Base-by-base conservation (phyloP, 345 rosid species). In the Lepidium sativum region DNA sequence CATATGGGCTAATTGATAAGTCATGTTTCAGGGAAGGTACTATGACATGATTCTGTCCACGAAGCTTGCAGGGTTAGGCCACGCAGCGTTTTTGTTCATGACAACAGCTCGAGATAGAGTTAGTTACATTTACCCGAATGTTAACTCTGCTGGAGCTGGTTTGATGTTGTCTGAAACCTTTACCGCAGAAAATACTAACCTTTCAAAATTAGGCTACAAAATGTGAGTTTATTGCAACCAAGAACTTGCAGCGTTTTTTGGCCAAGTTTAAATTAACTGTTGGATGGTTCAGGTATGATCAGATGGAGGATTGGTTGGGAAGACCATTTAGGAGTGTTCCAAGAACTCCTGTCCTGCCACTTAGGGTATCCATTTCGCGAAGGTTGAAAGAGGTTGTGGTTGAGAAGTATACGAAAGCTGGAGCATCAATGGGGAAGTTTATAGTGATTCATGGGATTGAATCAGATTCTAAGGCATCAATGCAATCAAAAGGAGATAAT, bases 131-230 rank as follows among this genome's bases (percentile, higher is more conserved):
- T 89, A 92, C 76, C 97, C 98, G 1, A 84, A 92, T 60, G 97
- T 89, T 34, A 92, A 92, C 81, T 86, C 97, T 67, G 97, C 96
- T 9, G 97, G 98, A 68, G 97, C 98, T 35, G 97, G 91, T 38
- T 41, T 92, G 41, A 73, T 92, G 67, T 78, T 92, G 27, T 83
- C 98, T 1, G 78, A 89, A 69, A 84, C 91, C 41, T 92, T 87
- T 70, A 80, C 86, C 1, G 71, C 95, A 25, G 86, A 87, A 34
- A 76, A 68, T 48, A 12, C 58, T 37, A 87, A 89, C 76, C 96
- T 92, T 61, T 75, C 98, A 12, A 94, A 86, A 44, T 81, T 77
- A 34, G 96, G 97, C 53, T 92, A 74, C 32, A 70, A 74, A 72
- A 92, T 89, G 97, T 89, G 78, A 80, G 89, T 71, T 53, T 6